Base-by-base conservation (phyloP, 495 filamentous ascomycete species). In the Penicillium parvum region DNA sequence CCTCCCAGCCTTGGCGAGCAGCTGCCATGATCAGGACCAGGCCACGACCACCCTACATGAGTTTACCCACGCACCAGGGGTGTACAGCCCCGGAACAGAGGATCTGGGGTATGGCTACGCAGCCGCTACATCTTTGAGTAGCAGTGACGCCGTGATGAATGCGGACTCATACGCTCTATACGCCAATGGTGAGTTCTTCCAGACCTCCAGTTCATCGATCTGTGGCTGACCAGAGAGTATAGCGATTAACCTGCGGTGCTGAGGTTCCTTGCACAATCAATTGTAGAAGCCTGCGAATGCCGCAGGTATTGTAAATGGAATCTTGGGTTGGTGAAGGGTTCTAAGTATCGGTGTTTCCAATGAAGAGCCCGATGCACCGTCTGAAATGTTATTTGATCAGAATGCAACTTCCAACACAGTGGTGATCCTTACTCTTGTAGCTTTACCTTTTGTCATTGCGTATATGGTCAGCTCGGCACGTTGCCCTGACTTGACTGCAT, bases 151-250 rank as follows among this genome's bases (percentile, higher is more conserved):
- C 21, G 46, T 84, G 18, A 52, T 63, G 41, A 83, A 85, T 51
- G 81, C 81, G 14, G 81, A 84, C 57, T 73, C 76, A 1, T 84
- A 79, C 50, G 71, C 81, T 0, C 58, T 84, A 17, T 84, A 77
- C 55, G 73, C 80, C 17, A 81, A 81, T 47, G 71, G 71, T 73
- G 49, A 55, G 63, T 65, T 43, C 44, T 20, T 37, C 18, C 1
- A 10, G 19, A 5, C 23, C 20, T 18, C 14, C 5, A 14, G 12
- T 23, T 3, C 7, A 25, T 6, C 3, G 15, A 37, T 19, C 3
- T 20, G 16, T 11, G 20, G 11, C 49, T 53, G 26, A 60, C 32
- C 40, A 15, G 19, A 12, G 21, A 27, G 10, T 8, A 20, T 29
- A 64, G 57, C 60, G 5, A 53, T 61, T 43, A 28, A 57, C 39